Percentiles rank a stretch among this genome's conserved stretches.
Conservation (phyloP, 2,329 filamentous ascomycete species). For the Colletotrichum trifolii region DNA sequence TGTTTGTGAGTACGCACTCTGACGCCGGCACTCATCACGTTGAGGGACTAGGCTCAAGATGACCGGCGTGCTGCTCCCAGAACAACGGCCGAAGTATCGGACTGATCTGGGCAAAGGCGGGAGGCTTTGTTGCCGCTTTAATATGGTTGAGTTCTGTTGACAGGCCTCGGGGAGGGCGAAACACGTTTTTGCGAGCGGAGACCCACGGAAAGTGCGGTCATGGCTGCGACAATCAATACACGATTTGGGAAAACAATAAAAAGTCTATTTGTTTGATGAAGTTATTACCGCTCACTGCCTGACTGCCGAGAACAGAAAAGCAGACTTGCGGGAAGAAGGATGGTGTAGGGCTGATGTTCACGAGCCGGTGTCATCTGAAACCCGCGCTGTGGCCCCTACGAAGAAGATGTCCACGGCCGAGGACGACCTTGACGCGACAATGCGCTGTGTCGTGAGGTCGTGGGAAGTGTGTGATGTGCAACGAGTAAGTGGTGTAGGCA, state of each 20-base stretch:
- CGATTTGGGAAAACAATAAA: slow-evolving; percentile 15
- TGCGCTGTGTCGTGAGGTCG: background rate
- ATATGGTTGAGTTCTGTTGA: slow-evolving; percentile 16
- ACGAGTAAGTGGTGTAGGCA: too few relatives aligned
- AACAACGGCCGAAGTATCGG: slow-evolving; percentile 8
- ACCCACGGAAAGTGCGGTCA: slow-evolving; percentile 13
- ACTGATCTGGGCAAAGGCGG: background rate
- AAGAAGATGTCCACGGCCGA: background rate
- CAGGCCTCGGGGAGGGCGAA: background rate
- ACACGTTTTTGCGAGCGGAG: background rate
- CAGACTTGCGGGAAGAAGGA: background rate
- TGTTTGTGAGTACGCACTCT: background rate
- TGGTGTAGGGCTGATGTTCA: slow-evolving; percentile 8
- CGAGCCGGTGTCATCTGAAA: slow-evolving; percentile 21
- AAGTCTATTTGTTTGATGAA: slow-evolving; percentile 24
- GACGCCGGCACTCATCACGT: too few relatives aligned
- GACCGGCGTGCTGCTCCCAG: slow-evolving; percentile 22
- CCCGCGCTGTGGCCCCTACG: slow-evolving; percentile 14
- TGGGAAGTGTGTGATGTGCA: too few relatives aligned
- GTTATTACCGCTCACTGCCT: background rate
- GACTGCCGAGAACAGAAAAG: slow-evolving; percentile 2
- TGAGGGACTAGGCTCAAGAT: background rate
- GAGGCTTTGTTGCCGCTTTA: slow-evolving; percentile 1
- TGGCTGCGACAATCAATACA: slow-evolving; percentile 24
- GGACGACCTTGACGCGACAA: slow-evolving; percentile 6